Percentiles rank a stretch among this genome's conserved stretches.
Conservation (phyloP, 148 eudicot genomes). For the Arbutus unedo region DNA sequence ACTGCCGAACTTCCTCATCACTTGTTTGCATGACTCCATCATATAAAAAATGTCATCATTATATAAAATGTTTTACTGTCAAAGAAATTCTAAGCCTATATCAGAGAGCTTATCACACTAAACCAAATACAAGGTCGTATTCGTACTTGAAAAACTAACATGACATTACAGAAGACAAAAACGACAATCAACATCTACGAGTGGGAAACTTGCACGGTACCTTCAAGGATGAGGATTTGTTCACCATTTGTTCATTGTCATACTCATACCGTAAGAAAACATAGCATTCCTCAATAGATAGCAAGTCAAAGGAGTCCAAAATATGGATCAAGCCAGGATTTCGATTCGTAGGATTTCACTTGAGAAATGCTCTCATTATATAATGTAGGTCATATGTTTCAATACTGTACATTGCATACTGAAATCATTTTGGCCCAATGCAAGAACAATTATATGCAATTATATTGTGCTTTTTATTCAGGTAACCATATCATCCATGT, state of each 20-base stretch:
- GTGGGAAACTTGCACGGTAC: neutral
- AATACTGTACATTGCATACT: neutral
- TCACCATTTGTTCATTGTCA: neutral
- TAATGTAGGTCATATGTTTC: neutral
- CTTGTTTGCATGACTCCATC: conserved; percentile 65
- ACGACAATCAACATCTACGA: neutral
- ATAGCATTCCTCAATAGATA: neutral
- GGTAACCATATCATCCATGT: neutral
- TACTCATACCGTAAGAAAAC: neutral
- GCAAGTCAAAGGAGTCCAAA: neutral
- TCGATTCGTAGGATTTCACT: neutral
- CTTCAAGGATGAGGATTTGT: neutral
- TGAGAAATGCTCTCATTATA: neutral
- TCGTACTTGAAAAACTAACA: neutral
- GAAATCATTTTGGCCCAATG: no score
- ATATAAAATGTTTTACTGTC: neutral
- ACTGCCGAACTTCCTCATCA: conserved; percentile 73
- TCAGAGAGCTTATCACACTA: neutral
- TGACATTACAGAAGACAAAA: neutral
- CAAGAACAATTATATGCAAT: neutral
- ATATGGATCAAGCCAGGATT: neutral
- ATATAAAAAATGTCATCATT: conserved; percentile 25
- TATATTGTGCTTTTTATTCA: neutral
- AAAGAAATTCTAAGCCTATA: neutral
- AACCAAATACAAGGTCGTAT: neutral